Evolutionary conservation across 2,329 filamentous ascomycete genomes (phyloP).

Genomic region (Penicillium sp.): DNA sequence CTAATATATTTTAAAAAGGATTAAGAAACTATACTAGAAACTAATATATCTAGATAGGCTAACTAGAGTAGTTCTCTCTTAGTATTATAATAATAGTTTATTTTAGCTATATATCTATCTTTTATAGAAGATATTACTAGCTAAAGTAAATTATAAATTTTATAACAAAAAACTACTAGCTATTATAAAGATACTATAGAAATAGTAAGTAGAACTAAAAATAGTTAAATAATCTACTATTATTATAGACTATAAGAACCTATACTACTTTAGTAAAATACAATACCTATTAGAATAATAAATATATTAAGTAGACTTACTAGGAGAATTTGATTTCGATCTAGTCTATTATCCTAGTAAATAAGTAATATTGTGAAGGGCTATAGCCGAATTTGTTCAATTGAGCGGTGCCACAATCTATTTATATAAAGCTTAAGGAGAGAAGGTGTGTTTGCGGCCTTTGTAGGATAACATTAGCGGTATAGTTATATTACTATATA

Average conservation of each 20-base stretch:
- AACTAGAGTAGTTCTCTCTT: constrained; percentile 3
- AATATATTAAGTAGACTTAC: neutral
- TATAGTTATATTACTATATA: neutral
- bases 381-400: neutral
- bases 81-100: neutral
- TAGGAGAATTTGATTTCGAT: constrained; percentile 2
- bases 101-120: constrained; percentile 1
- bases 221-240: constrained; percentile 2
- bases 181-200: constrained; percentile 1
- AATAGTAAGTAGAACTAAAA: constrained; percentile 5
- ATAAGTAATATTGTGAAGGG: neutral
- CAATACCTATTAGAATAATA: constrained; percentile 1
- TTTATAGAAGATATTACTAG: constrained; percentile 1
- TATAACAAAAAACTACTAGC: constrained; percentile 5
- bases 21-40: neutral
- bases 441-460: neutral
- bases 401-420: neutral
- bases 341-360: constrained; percentile 1
- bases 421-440: neutral
- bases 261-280: constrained; percentile 4
- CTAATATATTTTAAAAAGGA: constrained; percentile 3
- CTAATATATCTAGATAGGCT: constrained; percentile 1
- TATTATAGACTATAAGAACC: constrained; percentile 8
- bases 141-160: constrained; percentile 3
- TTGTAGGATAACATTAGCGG: neutral